These are phyloP conservation scores for Penicillium vulpinum DNA, from an alignment of 2,329 filamentous ascomycete species.

Conservation along the genomic window DNA sequence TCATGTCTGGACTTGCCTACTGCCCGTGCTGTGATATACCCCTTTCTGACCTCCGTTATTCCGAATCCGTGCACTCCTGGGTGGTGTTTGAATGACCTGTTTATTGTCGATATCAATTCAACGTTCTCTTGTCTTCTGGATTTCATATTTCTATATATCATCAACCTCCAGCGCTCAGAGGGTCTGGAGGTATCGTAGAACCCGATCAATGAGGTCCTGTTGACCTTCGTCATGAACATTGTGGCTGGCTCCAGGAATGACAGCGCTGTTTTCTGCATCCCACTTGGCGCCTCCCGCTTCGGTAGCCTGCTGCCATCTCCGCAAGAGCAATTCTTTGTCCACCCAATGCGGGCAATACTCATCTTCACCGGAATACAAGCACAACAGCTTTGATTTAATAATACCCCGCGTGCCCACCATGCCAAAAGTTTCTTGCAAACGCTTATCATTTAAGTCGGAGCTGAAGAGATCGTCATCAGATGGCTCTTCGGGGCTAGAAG, in stretches of 20 bases:
- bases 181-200: slow-evolving; percentile 35
- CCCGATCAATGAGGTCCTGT: slow-evolving; percentile 39
- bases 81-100: slow-evolving; percentile 22
- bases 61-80: slow-evolving; percentile 16
- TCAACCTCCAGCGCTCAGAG: slow-evolving; percentile 17
- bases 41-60: slow-evolving; percentile 21
- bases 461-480: slow-evolving; percentile 88
- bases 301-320: slow-evolving; percentile 45
- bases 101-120: slow-evolving; percentile 16
- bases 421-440: slow-evolving; percentile 65
- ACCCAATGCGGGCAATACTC: slow-evolving; percentile 47
- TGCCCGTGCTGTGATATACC: slow-evolving; percentile 26
- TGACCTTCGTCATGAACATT: slow-evolving; percentile 52
- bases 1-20: slow-evolving; percentile 13
- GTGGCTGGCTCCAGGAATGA: slow-evolving; percentile 52
- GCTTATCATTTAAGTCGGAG: slow-evolving; percentile 65
- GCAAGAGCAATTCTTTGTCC: slow-evolving; percentile 47
- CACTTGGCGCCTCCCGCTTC: slow-evolving; percentile 44
- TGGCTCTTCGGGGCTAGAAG: slow-evolving; percentile 53
- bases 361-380: slow-evolving; percentile 50
- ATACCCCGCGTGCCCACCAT: slow-evolving; percentile 41
- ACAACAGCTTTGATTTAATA: slow-evolving; percentile 42
- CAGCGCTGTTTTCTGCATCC: slow-evolving; percentile 51
- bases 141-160: not conserved
- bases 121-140: slow-evolving; percentile 7